Conservation (phyloP, 768 basidiomycete genomes). For the Clitopilus passeckerianus region DNA sequence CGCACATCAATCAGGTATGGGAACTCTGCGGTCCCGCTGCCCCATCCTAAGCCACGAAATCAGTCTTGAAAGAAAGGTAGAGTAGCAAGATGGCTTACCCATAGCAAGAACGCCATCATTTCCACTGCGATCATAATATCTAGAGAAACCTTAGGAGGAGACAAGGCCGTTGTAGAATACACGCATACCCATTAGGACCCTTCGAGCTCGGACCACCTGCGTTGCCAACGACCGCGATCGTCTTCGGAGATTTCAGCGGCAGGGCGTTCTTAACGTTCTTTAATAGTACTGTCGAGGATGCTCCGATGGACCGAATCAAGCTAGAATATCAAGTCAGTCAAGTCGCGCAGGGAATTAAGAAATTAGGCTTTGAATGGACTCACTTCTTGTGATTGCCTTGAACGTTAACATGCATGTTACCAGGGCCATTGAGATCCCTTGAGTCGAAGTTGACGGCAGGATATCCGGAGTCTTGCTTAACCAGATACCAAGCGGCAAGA, state of each 20-base stretch:
- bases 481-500: conserved; percentile 53
- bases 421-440: conserved; percentile 31
- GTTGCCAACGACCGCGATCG: conserved; percentile 53
- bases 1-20: conserved; percentile 40
- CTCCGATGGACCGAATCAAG: conserved; percentile 55
- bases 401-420: conserved; percentile 49
- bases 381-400: conserved; percentile 50
- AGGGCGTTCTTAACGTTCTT: conserved; percentile 48
- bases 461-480: conserved; percentile 52
- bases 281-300: conserved; percentile 57
- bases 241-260: conserved; percentile 39
- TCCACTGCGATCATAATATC: conserved; percentile 47
- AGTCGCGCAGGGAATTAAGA: neutral
- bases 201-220: conserved; percentile 48
- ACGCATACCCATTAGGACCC: conserved; percentile 53
- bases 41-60: conserved; percentile 31
- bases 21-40: conserved; percentile 44
- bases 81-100: conserved; percentile 35
- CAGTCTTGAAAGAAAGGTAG: no score
- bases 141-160: no score
- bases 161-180: no score
- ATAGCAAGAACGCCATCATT: conserved; percentile 57
- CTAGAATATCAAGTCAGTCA: conserved; percentile 16
- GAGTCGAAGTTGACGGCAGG: conserved; percentile 61
- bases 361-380: no score